Evolutionary conservation across 139 green algal genomes (phyloP), one percentile per base, ranked within the genome.

Genomic region (Tetradesmus obliquus): DNA sequence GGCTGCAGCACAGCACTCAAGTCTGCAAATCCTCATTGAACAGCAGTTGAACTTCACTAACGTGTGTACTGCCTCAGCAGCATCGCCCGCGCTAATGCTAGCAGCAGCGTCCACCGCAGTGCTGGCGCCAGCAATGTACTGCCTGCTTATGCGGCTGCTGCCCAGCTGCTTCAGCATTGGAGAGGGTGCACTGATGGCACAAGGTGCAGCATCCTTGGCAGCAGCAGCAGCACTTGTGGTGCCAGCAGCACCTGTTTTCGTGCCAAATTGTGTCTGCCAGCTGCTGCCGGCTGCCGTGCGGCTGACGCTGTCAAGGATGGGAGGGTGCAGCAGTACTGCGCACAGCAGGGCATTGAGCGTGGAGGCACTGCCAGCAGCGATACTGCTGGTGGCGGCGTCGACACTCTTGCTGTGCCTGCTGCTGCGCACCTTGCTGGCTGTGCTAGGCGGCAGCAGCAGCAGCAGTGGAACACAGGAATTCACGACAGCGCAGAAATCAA

Each of bases 141-240:
- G 85, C 62, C 62, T 82, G 5, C 22, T 82, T 22, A 85, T 91
- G 87, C 87, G 45, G 55, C 19, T 86, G 53, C 74, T 91, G 24
- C 72, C 20, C 76, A 45, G 22, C 83, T 96, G 90, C 95, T 94
- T 32, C 79, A 96, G 93, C 51, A 86, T 95, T 58, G 94, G 94
- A 15, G 94, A 96, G 86, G 93, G 82, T 2, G 89, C 76, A 57
- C 87, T 95, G 82, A 86, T 94, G 69, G 84, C 90, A 17, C 94
- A 95, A 83, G 93, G 89, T 17, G 57, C 93, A 7, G 53, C 84
- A 60, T 53, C 86, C 3, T 81, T 94, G 62, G 3, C 74, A 17
- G 88, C 60, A 20, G 87, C 88, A 9, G 71, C 57, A 22, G 86
- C 84, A 4, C 55, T 58, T 0, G 92, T 90, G 15, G 22, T 94